Conservation (phyloP, 257 asterid species). For the Galeopsis tetrahit region DNA sequence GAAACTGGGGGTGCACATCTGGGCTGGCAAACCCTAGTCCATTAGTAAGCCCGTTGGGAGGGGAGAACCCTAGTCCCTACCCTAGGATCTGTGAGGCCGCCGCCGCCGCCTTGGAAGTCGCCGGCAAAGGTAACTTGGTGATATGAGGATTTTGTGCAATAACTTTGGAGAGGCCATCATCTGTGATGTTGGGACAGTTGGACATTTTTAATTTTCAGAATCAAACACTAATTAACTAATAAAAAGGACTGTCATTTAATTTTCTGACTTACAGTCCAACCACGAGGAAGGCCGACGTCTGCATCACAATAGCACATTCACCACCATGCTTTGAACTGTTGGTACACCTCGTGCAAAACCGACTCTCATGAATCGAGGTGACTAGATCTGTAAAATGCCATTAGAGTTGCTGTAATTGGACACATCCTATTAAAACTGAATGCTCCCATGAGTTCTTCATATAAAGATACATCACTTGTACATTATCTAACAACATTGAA, state of each 20-base stretch:
- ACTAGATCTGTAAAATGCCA: slow-evolving; percentile 68
- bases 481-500: neutral
- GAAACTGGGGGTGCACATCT: too few species aligned
- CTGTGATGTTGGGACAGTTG: slow-evolving; percentile 60
- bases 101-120: too few species aligned
- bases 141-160: slow-evolving; percentile 54
- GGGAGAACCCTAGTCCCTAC: too few species aligned
- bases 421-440: neutral
- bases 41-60: too few species aligned
- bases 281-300: slow-evolving; percentile 70
- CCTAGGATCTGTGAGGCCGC: too few species aligned
- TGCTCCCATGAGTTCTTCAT: neutral
- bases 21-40: too few species aligned
- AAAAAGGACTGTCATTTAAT: neutral
- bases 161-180: slow-evolving; percentile 56
- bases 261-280: slow-evolving; percentile 68
- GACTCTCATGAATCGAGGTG: slow-evolving; percentile 88
- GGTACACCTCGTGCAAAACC: slow-evolving; percentile 83
- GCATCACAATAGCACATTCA: slow-evolving; percentile 91
- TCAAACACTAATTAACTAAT: neutral
- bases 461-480: neutral
- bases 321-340: slow-evolving; percentile 79
- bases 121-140: slow-evolving; percentile 72
- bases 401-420: slow-evolving; percentile 8
- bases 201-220: neutral